phyloP scores from a whole-genome alignment of 805 yeast species.

The Priceomyces haplophilus region DNA sequence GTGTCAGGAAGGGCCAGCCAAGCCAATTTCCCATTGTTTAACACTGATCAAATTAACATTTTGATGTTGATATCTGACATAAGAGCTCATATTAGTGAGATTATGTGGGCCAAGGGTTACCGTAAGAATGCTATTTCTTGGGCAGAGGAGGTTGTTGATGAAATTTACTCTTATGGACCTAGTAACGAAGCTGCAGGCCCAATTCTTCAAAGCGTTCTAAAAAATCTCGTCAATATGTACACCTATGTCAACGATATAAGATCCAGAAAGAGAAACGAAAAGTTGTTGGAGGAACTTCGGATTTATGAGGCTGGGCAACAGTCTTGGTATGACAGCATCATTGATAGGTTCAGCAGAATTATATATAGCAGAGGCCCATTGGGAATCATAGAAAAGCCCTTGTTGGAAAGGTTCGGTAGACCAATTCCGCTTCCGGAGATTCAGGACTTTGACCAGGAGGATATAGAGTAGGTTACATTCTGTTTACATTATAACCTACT shows the following conservation, averaged over 20 bases:
- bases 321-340: conserved; percentile 33
- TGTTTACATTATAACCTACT: background rate
- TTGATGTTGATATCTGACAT: conserved; percentile 27
- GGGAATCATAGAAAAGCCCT: conserved; percentile 39
- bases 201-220: conserved; percentile 28
- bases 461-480: conserved; percentile 22
- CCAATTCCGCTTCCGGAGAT: conserved; percentile 32
- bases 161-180: conserved; percentile 29
- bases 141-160: conserved; percentile 41
- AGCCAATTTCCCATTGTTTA: conserved; percentile 32
- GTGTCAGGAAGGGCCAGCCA: conserved; percentile 20
- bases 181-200: conserved; percentile 24
- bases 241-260: conserved; percentile 18
- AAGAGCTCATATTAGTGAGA: conserved; percentile 39
- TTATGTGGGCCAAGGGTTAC: conserved; percentile 41
- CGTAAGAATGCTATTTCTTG: conserved; percentile 38
- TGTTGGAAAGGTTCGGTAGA: conserved; percentile 37
- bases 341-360: conserved; percentile 34
- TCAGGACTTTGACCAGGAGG: conserved; percentile 43
- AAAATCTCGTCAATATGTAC: conserved; percentile 35
- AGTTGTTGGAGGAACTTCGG: conserved; percentile 22
- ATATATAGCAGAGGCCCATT: conserved; percentile 41
- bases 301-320: conserved; percentile 23
- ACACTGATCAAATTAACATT: conserved; percentile 31
- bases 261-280: conserved; percentile 26